Conservation (phyloP, 768 basidiomycete genomes). For the Leccinum sublutescens region DNA sequence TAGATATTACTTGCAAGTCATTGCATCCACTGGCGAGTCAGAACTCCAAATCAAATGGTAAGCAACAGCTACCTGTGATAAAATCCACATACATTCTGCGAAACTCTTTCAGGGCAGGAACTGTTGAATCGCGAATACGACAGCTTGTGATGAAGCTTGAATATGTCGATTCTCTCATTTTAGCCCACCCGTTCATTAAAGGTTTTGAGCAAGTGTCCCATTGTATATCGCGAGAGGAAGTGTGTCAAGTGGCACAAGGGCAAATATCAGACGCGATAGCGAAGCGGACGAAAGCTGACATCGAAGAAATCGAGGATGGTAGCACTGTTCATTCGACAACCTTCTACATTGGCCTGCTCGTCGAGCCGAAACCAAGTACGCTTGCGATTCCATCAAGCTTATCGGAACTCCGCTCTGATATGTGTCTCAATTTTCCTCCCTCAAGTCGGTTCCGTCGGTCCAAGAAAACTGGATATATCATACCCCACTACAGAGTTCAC, state of each 20-base stretch:
- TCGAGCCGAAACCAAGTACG: slow-evolving; percentile 89
- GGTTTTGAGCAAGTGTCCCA: slow-evolving; percentile 87
- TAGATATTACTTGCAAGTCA: slow-evolving; percentile 93
- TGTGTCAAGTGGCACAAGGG: slow-evolving; percentile 84
- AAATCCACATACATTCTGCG: slow-evolving; percentile 12
- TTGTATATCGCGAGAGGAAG: slow-evolving; percentile 85
- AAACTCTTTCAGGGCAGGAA: slow-evolving; percentile 65
- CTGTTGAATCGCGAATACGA: slow-evolving; percentile 95
- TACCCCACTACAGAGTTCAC: slow-evolving; percentile 96
- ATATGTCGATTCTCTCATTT: slow-evolving; percentile 85
- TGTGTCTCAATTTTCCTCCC: slow-evolving; percentile 8
- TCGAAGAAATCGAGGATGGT: slow-evolving; percentile 71
- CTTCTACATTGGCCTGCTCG: slow-evolving; percentile 93
- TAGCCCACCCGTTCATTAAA: slow-evolving; percentile 95
- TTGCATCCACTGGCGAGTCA: slow-evolving; percentile 80
- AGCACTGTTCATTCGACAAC: slow-evolving; percentile 92
- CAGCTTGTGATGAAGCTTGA: slow-evolving; percentile 98
- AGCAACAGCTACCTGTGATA: slow-evolving; percentile 18
- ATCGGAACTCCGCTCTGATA: slow-evolving; percentile 18
- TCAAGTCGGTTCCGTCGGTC: slow-evolving; percentile 72
- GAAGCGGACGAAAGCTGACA: slow-evolving; percentile 75
- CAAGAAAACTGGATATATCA: slow-evolving; percentile 89
- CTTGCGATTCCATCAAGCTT: slow-evolving; percentile 23
- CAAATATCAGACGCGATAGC: slow-evolving; percentile 72
- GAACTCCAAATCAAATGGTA: slow-evolving; percentile 95